Conservation (phyloP, 1,139 yeast genomes). For the Sugiyamaella castrensis region DNA sequence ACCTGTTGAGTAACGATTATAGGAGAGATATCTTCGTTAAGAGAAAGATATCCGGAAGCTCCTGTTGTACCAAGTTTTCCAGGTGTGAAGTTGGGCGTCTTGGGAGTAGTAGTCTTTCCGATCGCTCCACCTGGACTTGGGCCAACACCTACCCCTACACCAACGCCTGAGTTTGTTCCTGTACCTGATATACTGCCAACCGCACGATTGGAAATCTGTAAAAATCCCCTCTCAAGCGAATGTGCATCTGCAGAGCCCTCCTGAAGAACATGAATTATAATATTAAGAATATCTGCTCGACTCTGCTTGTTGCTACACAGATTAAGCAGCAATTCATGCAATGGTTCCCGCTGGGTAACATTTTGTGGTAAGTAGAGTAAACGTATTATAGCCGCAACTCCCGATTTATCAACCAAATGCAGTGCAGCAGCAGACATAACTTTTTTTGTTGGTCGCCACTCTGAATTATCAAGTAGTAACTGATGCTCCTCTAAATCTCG, state of each 20-base stretch:
- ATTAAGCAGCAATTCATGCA: slow-evolving; percentile 64
- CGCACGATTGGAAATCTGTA: slow-evolving; percentile 46
- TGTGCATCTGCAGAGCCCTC: slow-evolving; percentile 68
- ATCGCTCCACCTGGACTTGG: no score
- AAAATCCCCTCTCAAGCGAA: slow-evolving; percentile 63
- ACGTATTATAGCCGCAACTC: slow-evolving; percentile 70
- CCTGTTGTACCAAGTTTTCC: slow-evolving; percentile 17
- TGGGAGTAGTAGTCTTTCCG: slow-evolving; percentile 26
- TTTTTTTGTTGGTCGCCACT: slow-evolving; percentile 23
- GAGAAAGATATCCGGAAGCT: slow-evolving; percentile 43
- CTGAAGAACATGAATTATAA: slow-evolving; percentile 63
- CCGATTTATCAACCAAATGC: slow-evolving; percentile 72
- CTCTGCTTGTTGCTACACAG: slow-evolving; percentile 77
- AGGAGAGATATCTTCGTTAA: slow-evolving; percentile 57
- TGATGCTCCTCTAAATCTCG: slow-evolving; percentile 17
- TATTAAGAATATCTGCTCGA: slow-evolving; percentile 70
- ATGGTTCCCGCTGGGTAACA: slow-evolving; percentile 58
- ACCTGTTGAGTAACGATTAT: slow-evolving; percentile 72
- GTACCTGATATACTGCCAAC: slow-evolving; percentile 5
- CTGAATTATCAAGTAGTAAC: slow-evolving; percentile 16
- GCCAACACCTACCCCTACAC: no score
- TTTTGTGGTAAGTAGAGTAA: slow-evolving; percentile 73
- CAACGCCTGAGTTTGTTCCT: slow-evolving; percentile 17
- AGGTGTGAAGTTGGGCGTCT: slow-evolving; percentile 26
- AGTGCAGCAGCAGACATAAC: slow-evolving; percentile 30